These are phyloP conservation scores for Cocos nucifera DNA, from an alignment of 176 grass and related monocot species.

Conservation along the genomic window DNA sequence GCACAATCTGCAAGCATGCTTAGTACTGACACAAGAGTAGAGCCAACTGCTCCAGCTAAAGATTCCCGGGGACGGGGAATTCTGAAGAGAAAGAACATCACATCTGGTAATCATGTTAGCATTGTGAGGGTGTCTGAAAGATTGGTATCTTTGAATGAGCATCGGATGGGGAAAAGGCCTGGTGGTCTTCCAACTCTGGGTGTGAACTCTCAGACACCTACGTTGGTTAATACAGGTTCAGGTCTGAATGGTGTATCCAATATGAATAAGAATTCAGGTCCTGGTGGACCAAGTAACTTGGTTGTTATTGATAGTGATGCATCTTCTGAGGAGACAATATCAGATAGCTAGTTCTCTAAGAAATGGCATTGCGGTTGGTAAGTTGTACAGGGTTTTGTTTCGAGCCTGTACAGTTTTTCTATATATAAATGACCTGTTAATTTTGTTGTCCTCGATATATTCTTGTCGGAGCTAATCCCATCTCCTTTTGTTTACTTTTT, in stretches of 20 bases:
- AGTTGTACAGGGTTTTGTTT: no score
- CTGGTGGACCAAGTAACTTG: slow-evolving; percentile 13
- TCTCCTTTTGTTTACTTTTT: no score
- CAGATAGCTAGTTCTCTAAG: slow-evolving; percentile 21
- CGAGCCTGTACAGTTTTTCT: no score
- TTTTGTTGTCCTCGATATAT: no score
- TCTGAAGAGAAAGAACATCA: slow-evolving; percentile 32
- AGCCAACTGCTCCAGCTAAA: slow-evolving; percentile 25
- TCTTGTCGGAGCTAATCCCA: no score
- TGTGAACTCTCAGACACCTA: background rate
- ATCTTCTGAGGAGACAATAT: slow-evolving; percentile 66
- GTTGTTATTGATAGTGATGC: slow-evolving; percentile 29
- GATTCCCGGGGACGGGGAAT: slow-evolving; percentile 21
- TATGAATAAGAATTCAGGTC: slow-evolving; percentile 25
- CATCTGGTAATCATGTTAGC: background rate
- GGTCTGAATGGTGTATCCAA: slow-evolving; percentile 21
- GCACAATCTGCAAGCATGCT: background rate
- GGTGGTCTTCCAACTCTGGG: background rate
- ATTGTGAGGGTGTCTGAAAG: background rate
- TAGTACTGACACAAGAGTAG: slow-evolving; percentile 14
- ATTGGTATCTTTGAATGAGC: background rate
- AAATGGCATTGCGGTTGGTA: no score
- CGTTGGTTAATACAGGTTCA: slow-evolving; percentile 30
- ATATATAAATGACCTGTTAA: no score
- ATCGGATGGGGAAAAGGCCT: background rate